A percentile compares a stretch with the other conserved stretches of the same genome.
phyloP scores from a whole-genome alignment of 208 protist species.

The Leishmania gerbilli region DNA sequence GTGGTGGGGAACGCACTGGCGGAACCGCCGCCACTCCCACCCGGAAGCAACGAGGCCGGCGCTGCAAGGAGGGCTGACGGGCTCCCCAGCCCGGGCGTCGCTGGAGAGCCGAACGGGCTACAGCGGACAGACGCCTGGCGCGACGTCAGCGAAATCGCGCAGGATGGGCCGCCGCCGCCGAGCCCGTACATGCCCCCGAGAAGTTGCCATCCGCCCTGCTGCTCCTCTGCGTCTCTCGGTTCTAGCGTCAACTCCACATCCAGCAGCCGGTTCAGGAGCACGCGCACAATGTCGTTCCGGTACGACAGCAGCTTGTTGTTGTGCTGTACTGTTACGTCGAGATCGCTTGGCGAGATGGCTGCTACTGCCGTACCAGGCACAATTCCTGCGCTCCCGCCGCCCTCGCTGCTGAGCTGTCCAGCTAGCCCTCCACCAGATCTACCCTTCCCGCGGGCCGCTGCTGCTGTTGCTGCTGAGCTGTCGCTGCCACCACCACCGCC shows the following conservation, averaged over 20 bases:
- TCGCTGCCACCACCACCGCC: background rate
- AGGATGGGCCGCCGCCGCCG: constrained; percentile 4
- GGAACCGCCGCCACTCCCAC: background rate
- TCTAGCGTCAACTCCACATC: constrained; percentile 73
- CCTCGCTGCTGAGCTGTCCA: background rate
- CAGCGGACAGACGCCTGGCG: background rate
- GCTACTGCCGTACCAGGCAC: background rate
- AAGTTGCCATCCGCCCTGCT: background rate
- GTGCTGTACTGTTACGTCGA: constrained; percentile 26
- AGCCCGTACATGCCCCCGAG: background rate
- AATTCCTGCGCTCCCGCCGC: background rate
- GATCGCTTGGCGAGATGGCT: background rate
- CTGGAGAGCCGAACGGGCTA: constrained; percentile 18
- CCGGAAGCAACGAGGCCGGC: background rate
- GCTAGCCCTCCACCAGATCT: background rate
- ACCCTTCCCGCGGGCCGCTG: background rate
- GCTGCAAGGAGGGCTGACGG: constrained; percentile 8
- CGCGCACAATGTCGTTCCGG: constrained; percentile 68
- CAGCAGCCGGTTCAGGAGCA: constrained; percentile 62
- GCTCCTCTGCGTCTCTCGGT: constrained; percentile 24
- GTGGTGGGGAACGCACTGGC: background rate
- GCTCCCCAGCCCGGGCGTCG: constrained; percentile 8
- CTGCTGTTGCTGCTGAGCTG: background rate
- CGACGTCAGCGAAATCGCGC: background rate
- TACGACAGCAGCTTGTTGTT: constrained; percentile 75